Conservation (phyloP, 768 basidiomycete species). For the Tricholoma sp. region DNA sequence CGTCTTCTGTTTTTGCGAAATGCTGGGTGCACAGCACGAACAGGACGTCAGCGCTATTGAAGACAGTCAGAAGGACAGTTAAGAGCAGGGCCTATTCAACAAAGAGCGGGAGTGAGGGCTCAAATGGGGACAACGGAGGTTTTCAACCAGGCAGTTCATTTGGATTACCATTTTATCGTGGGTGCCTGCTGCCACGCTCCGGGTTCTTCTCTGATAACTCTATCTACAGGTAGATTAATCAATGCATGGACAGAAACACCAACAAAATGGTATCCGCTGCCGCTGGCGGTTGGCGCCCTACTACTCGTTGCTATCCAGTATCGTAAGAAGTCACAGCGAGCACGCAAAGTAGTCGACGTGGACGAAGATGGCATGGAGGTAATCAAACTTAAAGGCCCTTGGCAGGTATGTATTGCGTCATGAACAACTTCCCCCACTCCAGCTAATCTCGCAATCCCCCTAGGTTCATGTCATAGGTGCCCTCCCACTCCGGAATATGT, state of each 20-base stretch:
- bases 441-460: neutral
- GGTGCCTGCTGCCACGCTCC: constrained; percentile 16
- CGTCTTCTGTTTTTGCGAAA: constrained; percentile 38
- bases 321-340: constrained; percentile 48
- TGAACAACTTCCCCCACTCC: neutral
- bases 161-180: constrained; percentile 49
- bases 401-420: constrained; percentile 62
- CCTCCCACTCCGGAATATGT: constrained; percentile 89
- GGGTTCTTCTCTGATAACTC: neutral
- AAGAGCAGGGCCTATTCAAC: constrained; percentile 38
- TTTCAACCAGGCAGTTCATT: constrained; percentile 16
- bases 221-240: constrained; percentile 51
- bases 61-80: constrained; percentile 40
- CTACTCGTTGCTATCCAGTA: constrained; percentile 78
- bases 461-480: constrained; percentile 97
- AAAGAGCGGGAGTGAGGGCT: constrained; percentile 23
- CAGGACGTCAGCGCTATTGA: constrained; percentile 44
- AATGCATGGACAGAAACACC: constrained; percentile 84
- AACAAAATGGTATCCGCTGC: constrained; percentile 94
- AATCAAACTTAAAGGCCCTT: constrained; percentile 81
- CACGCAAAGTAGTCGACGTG: constrained; percentile 62
- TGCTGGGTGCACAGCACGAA: constrained; percentile 52
- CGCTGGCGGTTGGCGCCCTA: constrained; percentile 85
- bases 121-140: constrained; percentile 17
- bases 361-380: constrained; percentile 82